These are phyloP conservation scores for Globisporangium orthogonon DNA, from an alignment of 352 stramenopile species.

Conservation along the genomic window DNA sequence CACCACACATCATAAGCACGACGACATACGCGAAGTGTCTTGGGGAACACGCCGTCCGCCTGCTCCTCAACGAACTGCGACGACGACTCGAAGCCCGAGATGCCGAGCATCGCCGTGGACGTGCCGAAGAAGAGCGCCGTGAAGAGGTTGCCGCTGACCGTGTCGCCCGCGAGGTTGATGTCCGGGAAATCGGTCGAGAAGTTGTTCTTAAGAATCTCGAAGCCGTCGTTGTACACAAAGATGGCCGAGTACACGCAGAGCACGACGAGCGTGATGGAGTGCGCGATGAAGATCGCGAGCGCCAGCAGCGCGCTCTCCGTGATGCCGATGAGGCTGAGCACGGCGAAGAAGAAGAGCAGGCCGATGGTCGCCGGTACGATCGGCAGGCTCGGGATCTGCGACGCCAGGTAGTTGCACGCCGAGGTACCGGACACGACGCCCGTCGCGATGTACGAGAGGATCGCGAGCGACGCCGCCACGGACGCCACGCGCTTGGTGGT, in stretches of 20 bases:
- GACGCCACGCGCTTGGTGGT: constrained; percentile 92
- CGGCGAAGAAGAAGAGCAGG: constrained; percentile 90
- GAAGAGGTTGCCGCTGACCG: constrained; percentile 71
- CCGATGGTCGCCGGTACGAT: constrained; percentile 75
- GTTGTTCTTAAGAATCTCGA: constrained; percentile 76
- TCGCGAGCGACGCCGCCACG: constrained; percentile 90
- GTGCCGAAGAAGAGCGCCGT: constrained; percentile 90
- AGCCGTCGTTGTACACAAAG: constrained; percentile 80
- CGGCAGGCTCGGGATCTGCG: constrained; percentile 61
- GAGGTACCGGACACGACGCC: constrained; percentile 86
- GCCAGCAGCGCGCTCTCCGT: constrained; percentile 90
- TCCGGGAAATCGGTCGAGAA: constrained; percentile 81
- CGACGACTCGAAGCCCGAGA: constrained; percentile 93
- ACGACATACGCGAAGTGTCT: constrained; percentile 77
- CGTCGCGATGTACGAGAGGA: constrained; percentile 96
- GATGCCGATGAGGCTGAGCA: constrained; percentile 90
- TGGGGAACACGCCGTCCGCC: constrained; percentile 91
- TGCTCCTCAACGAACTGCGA: constrained; percentile 95
- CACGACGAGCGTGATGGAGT: constrained; percentile 79
- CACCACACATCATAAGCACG: background rate
- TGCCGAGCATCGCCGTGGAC: constrained; percentile 92
- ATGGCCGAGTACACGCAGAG: constrained; percentile 75
- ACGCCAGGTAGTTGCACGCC: constrained; percentile 83
- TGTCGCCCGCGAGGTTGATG: constrained; percentile 82
- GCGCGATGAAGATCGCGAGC: constrained; percentile 88